A percentile compares a stretch with the other conserved stretches of the same genome.
phyloP scores from a whole-genome alignment of 73 alveolate genomes.

The Paramecium bursaria region DNA sequence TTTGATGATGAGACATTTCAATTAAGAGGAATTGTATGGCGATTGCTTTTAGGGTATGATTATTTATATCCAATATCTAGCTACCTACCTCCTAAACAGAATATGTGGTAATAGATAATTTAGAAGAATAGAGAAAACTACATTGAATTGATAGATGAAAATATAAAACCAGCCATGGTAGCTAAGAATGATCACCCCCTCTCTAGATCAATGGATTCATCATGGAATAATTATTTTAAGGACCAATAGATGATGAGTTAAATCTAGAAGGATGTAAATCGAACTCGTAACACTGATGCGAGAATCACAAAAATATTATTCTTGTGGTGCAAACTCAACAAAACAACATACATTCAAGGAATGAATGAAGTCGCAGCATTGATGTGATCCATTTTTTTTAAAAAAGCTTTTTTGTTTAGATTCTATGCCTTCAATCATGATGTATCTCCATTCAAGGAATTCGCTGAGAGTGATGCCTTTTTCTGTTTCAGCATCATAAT shows the following conservation, averaged over 20 bases:
- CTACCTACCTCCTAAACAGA: constrained; percentile 7
- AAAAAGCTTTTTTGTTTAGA: no score
- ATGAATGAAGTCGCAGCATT: constrained; percentile 58
- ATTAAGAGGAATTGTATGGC: constrained; percentile 34
- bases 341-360: constrained; percentile 40
- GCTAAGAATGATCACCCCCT: constrained; percentile 36
- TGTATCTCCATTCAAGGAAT: background rate
- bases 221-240: constrained; percentile 41
- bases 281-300: constrained; percentile 15
- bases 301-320: background rate
- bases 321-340: constrained; percentile 44
- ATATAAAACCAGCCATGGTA: background rate
- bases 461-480: constrained; percentile 39
- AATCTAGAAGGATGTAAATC: constrained; percentile 14
- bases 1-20: background rate
- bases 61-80: background rate
- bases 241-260: constrained; percentile 9
- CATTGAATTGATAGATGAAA: background rate
- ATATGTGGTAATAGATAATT: background rate
- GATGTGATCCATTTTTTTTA: background rate
- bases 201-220: constrained; percentile 38
- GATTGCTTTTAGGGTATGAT: constrained; percentile 32
- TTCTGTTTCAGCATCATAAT: constrained; percentile 25
- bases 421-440: constrained; percentile 8
- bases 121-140: constrained; percentile 24